These are phyloP conservation scores for Nemania bipapillata DNA, from an alignment of 2,329 filamentous ascomycete species.

Conservation along the genomic window DNA sequence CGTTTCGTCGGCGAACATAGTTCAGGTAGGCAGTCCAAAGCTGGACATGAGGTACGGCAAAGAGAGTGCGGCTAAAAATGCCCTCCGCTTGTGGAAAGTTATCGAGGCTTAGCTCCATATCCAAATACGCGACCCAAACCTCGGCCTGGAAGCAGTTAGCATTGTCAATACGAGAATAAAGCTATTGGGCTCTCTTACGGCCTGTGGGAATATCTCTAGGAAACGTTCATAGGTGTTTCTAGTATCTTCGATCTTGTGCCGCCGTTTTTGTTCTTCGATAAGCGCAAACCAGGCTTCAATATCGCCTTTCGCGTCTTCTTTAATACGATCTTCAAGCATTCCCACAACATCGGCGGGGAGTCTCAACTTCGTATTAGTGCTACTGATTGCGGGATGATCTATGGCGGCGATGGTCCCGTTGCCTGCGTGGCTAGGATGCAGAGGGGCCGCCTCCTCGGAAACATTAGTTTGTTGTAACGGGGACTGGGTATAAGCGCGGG, in stretches of 20 bases:
- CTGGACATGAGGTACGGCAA: conserved; percentile 81
- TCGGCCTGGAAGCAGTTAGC: conserved; percentile 75
- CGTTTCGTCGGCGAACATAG: conserved; percentile 91
- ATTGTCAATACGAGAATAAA: conserved; percentile 4
- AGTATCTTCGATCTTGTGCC: conserved; percentile 83
- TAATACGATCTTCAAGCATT: conserved; percentile 88
- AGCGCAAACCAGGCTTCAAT: conserved; percentile 90
- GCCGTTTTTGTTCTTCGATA: conserved; percentile 84
- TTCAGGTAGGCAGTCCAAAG: conserved; percentile 95
- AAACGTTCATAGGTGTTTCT: conserved; percentile 86
- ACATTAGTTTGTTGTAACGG: conserved; percentile 44
- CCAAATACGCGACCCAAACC: conserved; percentile 87
- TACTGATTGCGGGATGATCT: conserved; percentile 22
- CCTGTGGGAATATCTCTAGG: conserved; percentile 85
- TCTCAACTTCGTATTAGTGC: conserved; percentile 45
- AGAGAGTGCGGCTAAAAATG: conserved; percentile 83
- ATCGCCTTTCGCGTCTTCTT: conserved; percentile 91
- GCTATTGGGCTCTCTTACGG: conserved; percentile 70
- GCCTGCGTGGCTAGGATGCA: conserved; percentile 35
- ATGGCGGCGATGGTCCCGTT: conserved; percentile 28
- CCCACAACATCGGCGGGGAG: conserved; percentile 76
- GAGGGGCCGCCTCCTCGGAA: conserved; percentile 33
- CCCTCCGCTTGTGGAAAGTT: conserved; percentile 82
- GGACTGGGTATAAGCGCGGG: conserved; percentile 41
- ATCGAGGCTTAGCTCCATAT: conserved; percentile 88